Evolutionary conservation across 2,329 filamentous ascomycete genomes (phyloP), one percentile per base, ranked within the genome.

Genomic region (Sclerotiophoma versabilis): DNA sequence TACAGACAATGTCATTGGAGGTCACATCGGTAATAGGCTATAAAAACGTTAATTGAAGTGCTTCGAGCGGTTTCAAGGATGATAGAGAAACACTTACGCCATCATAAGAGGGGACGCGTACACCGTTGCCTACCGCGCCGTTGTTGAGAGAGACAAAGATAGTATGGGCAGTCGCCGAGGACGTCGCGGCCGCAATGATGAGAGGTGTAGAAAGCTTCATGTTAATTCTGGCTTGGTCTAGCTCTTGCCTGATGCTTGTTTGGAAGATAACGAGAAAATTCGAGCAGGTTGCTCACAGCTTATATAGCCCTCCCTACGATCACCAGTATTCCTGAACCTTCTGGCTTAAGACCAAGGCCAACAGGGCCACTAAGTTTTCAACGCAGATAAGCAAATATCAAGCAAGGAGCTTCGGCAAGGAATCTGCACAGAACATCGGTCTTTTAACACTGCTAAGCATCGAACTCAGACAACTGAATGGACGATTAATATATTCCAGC

Each of bases 1-100:
- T 86, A 77, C 84, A 87, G 27, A 80, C 83, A 20, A 87, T 73
- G 53, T 81, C 78, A 65, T 80, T 77, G 43, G 79, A 81, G 15
- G 76, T 78, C 12, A 86, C 83, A 62, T 86, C 80, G 17, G 75
- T 77, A 68, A 85, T 80, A 49, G 83, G 83, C 63, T 61, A 77
- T 9, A 3, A 9, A 1, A 68, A 2, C 75, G 70, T 83, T 77
- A 57, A 58, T 48, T 15, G 10, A 10, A 23, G 1, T 20, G 12
- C 3, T 25, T 10, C 7, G 12, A 10, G 12, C 0, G 15, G 15
- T 14, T n/a, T 26, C 1, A 12, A 17, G 15, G 10, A 17, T 9
- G 26, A 14, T 10, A 19, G 20, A 2, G 25, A 12, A 5, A 9
- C n/a, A 60, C 64, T 4, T 61, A 71, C 69, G 8, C 70, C 70